Evolutionary conservation across 768 basidiomycete species (phyloP), one percentile per base, ranked within the genome.

Genomic region (Lactifluus hygrophoroides): DNA sequence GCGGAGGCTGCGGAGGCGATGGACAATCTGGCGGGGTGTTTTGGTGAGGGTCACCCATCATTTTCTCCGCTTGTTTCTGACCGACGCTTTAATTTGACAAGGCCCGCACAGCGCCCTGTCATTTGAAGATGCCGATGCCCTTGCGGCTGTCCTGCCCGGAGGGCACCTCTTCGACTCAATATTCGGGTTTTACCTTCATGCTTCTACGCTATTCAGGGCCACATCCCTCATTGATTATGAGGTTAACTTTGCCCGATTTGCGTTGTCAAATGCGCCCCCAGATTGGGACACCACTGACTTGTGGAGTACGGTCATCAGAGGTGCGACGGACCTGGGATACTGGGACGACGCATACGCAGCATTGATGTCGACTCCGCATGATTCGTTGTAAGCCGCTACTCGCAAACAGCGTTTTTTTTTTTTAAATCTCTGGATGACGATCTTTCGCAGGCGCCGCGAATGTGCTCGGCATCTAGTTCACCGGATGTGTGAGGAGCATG

Each of bases 301-400:
- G 23, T 95, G 94, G 93, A 78, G 76, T 60, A 85, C 76, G 57
- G 75, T 94, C 19, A 89, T 88, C 70, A 80, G 84, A 66, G 88
- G 88, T 28, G 80, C 85, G 53, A 82, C 81, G 19, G 85, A 88
- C 48, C 73, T 90, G 42, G 83, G 80, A 6, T 73, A 79, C 61
- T 96, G 86, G 72, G 91, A 94, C 66, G 86, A 92, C 65, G 95
- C 96, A 2, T 97, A 97, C 71, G 77, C 84, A 45, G 76, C 84
- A 23, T 71, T 97, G 66, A 82, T 88, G 68, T 76, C 82, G 19
- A 80, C 80, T 7, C 91, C 94, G 5, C 85, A 83, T 64, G 80
- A 86, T 62, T 82, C 83, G 65, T 76, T 89, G 94, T 96, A 70
- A 72, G 94, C 80, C 30, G 0, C 7, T 19, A 32, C 35, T 17